Evolutionary conservation across 345 rosid genomes (phyloP).

Genomic region (Turritis glabra): DNA sequence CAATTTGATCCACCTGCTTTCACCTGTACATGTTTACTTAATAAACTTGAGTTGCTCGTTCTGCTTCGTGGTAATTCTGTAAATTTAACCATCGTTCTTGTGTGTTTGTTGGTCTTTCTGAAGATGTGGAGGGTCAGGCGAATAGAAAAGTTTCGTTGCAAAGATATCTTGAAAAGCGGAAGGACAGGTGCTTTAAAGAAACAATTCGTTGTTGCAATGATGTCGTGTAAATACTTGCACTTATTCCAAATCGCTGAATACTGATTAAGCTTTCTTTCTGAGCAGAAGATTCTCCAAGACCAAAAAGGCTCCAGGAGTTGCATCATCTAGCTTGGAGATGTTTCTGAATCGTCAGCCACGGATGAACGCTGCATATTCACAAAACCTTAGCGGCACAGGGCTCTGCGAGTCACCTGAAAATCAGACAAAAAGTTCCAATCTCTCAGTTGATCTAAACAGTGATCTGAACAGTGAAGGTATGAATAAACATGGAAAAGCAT

Average conservation of each 20-base stretch:
- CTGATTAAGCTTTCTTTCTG: constrained; percentile 7
- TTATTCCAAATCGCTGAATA: not conserved
- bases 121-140: constrained; percentile 70
- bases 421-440: constrained; percentile 42
- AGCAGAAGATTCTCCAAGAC: constrained; percentile 61
- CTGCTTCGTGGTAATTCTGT: not conserved
- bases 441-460: constrained; percentile 61
- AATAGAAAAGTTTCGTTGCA: constrained; percentile 67
- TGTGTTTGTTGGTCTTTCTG: constrained; percentile 33
- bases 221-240: not conserved
- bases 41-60: constrained; percentile 8
- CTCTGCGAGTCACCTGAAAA: constrained; percentile 45
- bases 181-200: constrained; percentile 62
- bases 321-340: constrained; percentile 57
- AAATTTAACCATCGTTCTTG: constrained; percentile 7
- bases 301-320: constrained; percentile 54
- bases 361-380: constrained; percentile 53
- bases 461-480: constrained; percentile 67
- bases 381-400: constrained; percentile 35
- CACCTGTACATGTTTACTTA: not conserved
- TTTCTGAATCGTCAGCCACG: constrained; percentile 53
- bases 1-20: not conserved
- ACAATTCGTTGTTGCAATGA: not conserved
- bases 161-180: constrained; percentile 74
- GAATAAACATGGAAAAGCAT: not conserved